These are phyloP conservation scores for Umbelopsis vinacea DNA, from an alignment of 192 early-diverging fungal species.

Conservation along the genomic window DNA sequence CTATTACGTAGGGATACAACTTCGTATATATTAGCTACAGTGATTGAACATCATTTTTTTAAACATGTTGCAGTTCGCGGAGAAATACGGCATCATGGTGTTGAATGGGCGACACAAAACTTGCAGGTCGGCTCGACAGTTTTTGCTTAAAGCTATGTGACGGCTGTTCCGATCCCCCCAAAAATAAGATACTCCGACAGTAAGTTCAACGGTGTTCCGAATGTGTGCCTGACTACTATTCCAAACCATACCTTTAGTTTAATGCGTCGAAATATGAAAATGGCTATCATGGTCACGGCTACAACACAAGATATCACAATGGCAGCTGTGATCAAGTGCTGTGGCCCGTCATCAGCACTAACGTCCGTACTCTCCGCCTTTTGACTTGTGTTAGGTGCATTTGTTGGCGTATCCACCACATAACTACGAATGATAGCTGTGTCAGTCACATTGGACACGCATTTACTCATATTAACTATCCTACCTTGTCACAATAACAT, in stretches of 20 bases:
- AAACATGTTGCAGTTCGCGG: slow-evolving; percentile 12
- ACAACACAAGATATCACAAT: slow-evolving; percentile 5
- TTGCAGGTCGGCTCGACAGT: slow-evolving; percentile 4
- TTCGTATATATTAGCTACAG: not conserved
- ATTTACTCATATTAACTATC: not conserved
- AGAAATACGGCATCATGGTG: slow-evolving; percentile 12
- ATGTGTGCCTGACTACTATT: not conserved
- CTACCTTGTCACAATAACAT: slow-evolving; percentile 11
- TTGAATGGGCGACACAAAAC: slow-evolving; percentile 6
- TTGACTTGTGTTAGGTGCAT: not conserved
- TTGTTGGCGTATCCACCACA: not conserved
- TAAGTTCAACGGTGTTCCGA: slow-evolving; percentile 2
- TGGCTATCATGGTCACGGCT: slow-evolving; percentile 7
- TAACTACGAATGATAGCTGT: not conserved
- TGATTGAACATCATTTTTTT: not conserved
- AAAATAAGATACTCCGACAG: not conserved
- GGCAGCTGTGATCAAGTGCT: not conserved
- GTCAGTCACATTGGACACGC: not conserved
- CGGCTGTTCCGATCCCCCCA: not conserved
- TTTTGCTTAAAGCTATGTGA: slow-evolving; percentile 22
- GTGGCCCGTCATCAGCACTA: not conserved
- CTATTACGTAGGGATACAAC: not conserved
- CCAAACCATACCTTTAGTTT: slow-evolving; percentile 4
- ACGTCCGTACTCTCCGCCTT: not conserved
- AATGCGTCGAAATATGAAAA: slow-evolving; percentile 18